A percentile compares a stretch with the other conserved stretches of the same genome.
Conservation (phyloP, 257 asterid genomes). For the Ballota nigra region DNA sequence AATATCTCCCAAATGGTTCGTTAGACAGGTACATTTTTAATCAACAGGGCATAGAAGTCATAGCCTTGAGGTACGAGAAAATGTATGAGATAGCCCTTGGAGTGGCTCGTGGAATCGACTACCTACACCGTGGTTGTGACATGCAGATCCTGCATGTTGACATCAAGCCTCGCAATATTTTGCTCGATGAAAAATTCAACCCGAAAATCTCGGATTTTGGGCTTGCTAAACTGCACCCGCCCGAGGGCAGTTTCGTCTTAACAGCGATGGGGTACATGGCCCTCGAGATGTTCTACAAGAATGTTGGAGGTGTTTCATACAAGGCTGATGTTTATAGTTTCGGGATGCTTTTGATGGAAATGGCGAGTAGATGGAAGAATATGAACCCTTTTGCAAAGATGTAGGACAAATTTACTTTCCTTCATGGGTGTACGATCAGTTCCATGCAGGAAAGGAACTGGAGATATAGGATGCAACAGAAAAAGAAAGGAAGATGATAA, state of each 20-base stretch:
- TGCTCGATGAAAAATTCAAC: constrained; percentile 33
- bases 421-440: constrained; percentile 39
- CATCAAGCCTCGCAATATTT: constrained; percentile 39
- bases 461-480: constrained; percentile 31
- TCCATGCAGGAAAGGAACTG: constrained; percentile 29
- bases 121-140: constrained; percentile 42
- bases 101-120: constrained; percentile 44
- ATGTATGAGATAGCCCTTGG: constrained; percentile 45
- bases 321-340: constrained; percentile 46
- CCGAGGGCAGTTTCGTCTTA: constrained; percentile 20
- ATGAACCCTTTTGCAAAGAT: constrained; percentile 36
- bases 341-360: constrained; percentile 45
- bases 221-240: constrained; percentile 32
- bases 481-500: constrained; percentile 33
- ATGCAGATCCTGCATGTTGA: constrained; percentile 45
- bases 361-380: constrained; percentile 36
- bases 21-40: constrained; percentile 38
- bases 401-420: constrained; percentile 46
- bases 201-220: constrained; percentile 46
- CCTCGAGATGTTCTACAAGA: constrained; percentile 40
- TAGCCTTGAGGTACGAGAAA: constrained; percentile 33
- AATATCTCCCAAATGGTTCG: constrained; percentile 54
- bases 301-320: constrained; percentile 38
- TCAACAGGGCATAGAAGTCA: constrained; percentile 30
- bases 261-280: constrained; percentile 48